A percentile compares a stretch with the other conserved stretches of the same genome.
These are phyloP conservation scores for Monosporascus cannonballus DNA, from an alignment of 2,329 filamentous ascomycete species.

Conservation along the genomic window DNA sequence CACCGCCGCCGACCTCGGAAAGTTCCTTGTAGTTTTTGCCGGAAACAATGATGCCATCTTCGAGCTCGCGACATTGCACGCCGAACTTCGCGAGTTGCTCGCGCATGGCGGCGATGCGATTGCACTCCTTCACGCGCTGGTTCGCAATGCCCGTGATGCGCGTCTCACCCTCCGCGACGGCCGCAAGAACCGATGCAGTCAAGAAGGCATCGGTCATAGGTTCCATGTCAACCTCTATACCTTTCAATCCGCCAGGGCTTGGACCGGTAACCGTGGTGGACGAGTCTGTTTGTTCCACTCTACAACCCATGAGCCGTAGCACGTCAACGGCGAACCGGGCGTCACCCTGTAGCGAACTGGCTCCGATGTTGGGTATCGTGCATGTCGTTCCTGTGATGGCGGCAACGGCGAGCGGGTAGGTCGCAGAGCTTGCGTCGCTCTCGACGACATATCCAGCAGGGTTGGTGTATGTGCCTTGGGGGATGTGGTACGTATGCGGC, in stretches of 20 bases:
- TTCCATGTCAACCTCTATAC: constrained; percentile 89
- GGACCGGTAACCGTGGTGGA: constrained; percentile 94
- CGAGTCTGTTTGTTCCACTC: constrained; percentile 73
- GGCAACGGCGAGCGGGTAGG: constrained; percentile 88
- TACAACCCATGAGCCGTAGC: constrained; percentile 87
- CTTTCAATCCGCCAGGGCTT: constrained; percentile 63
- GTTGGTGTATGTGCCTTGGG: constrained; percentile 75
- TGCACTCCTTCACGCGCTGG: constrained; percentile 96
- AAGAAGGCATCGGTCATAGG: constrained; percentile 99
- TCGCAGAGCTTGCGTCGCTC: constrained; percentile 96
- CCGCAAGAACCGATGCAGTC: constrained; percentile 87
- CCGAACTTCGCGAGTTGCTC: constrained; percentile 92
- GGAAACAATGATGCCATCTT: constrained; percentile 81
- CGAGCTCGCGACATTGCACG: constrained; percentile 76
- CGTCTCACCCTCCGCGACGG: constrained; percentile 77
- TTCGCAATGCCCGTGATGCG: constrained; percentile 93
- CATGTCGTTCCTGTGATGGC: constrained; percentile 94
- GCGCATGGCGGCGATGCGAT: constrained; percentile 92
- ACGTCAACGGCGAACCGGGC: constrained; percentile 90
- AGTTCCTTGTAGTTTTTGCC: constrained; percentile 45
- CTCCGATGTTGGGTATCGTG: constrained; percentile 94
- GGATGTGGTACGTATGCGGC: constrained; percentile 89
- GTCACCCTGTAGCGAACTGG: constrained; percentile 86
- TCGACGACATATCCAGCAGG: constrained; percentile 84
- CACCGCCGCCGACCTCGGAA: constrained; percentile 52